These are phyloP conservation scores for Phytopythium kandeliae DNA, from an alignment of 352 stramenopile genomes.

Conservation along the genomic window DNA sequence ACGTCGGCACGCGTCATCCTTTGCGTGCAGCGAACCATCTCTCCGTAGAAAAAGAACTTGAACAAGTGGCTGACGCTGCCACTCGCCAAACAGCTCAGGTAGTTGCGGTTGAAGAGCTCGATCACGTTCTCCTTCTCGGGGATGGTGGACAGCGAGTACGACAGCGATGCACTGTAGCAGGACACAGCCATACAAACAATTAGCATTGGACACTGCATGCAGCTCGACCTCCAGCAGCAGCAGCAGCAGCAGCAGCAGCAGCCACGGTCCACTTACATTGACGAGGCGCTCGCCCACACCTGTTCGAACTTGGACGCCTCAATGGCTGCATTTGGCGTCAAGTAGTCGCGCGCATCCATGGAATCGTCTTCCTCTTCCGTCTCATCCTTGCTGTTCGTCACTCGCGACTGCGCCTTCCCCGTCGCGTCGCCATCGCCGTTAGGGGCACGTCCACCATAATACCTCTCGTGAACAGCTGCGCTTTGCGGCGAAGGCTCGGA, in stretches of 20 bases:
- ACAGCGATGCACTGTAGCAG: slow-evolving; percentile 36
- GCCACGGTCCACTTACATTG: slow-evolving; percentile 53
- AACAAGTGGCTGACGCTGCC: slow-evolving; percentile 59
- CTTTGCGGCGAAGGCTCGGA: slow-evolving; percentile 13
- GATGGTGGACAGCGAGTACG: slow-evolving; percentile 38
- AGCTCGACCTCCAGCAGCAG: background rate
- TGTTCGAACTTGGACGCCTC: slow-evolving; percentile 78
- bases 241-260: background rate
- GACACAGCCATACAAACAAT: background rate
- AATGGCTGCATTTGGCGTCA: slow-evolving; percentile 50
- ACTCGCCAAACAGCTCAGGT: slow-evolving; percentile 74
- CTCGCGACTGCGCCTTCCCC: slow-evolving; percentile 4
- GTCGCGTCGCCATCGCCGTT: background rate
- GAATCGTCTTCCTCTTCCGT: slow-evolving; percentile 39
- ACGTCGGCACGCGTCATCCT: background rate
- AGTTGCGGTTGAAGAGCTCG: slow-evolving; percentile 57
- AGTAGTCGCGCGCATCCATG: slow-evolving; percentile 66
- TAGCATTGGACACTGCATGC: slow-evolving; percentile 1
- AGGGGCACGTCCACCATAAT: background rate
- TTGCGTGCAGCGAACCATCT: slow-evolving; percentile 50
- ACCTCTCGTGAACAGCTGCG: slow-evolving; percentile 9
- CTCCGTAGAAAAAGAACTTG: slow-evolving; percentile 87
- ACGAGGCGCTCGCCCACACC: slow-evolving; percentile 55
- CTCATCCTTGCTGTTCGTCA: slow-evolving; percentile 31
- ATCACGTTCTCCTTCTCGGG: slow-evolving; percentile 78